Evolutionary conservation across 2,329 filamentous ascomycete species (phyloP).

Genomic region (Gliomastix tumulicola): DNA sequence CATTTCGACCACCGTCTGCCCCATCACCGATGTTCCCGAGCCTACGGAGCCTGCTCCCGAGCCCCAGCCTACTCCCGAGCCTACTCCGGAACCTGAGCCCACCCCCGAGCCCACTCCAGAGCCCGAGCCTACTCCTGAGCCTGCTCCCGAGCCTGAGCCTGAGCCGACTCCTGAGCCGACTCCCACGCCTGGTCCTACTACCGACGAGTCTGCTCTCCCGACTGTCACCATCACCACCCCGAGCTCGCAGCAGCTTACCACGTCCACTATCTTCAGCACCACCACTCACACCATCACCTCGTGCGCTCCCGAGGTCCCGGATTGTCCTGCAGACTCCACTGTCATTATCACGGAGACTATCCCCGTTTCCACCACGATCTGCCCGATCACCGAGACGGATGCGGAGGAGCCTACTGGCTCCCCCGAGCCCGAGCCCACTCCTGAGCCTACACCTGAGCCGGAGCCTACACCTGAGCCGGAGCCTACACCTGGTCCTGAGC

Average conservation of each 20-base stretch:
- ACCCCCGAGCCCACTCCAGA: too few relatives aligned
- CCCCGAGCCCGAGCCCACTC: slow-evolving; percentile 2
- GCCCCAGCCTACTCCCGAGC: slow-evolving; percentile 1
- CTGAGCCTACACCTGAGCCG: too few relatives aligned
- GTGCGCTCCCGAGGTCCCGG: slow-evolving; percentile 4
- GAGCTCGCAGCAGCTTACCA: slow-evolving; percentile 3
- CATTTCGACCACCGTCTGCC: slow-evolving; percentile 1
- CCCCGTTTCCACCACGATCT: slow-evolving; percentile 3
- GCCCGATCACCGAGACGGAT: slow-evolving; percentile 2
- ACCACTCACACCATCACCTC: slow-evolving; percentile 13
- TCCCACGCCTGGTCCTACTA: slow-evolving; percentile 1
- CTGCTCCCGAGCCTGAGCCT: too few relatives aligned
- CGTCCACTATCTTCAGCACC: slow-evolving; percentile 14
- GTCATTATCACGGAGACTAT: slow-evolving; percentile 4
- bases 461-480: too few relatives aligned
- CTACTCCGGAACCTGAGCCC: too few relatives aligned
- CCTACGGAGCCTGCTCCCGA: too few relatives aligned
- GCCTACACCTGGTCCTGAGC: too few relatives aligned
- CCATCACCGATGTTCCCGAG: not conserved
- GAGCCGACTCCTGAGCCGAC: slow-evolving; percentile 6
- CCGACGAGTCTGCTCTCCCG: not conserved
- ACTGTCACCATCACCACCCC: slow-evolving; percentile 6
- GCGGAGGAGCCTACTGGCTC: slow-evolving; percentile 11
- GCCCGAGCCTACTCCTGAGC: not conserved
- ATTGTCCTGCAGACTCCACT: slow-evolving; percentile 12